phyloP scores from a whole-genome alignment of 139 green algal species.

The Chlamydomonas incerta region DNA sequence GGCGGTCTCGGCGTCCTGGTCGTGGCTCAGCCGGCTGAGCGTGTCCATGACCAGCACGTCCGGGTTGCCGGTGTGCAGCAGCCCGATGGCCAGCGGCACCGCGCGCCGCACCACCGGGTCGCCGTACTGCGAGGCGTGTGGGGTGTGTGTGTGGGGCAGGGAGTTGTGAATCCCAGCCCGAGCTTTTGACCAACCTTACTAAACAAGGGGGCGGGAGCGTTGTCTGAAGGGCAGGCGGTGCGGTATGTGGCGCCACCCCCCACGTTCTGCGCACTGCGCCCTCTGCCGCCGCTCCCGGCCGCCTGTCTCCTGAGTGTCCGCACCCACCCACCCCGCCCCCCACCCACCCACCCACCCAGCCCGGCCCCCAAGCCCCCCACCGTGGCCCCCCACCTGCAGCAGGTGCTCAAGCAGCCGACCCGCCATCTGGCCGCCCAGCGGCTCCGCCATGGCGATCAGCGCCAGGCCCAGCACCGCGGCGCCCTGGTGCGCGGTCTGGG shows the following conservation, averaged over 20 bases:
- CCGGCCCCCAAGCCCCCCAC: too few species aligned
- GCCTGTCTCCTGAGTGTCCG: too few species aligned
- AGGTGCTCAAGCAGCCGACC: conserved; percentile 92
- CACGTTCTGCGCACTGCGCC: too few species aligned
- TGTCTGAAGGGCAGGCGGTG: too few species aligned
- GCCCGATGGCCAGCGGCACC: conserved; percentile 91
- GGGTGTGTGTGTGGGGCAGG: too few species aligned
- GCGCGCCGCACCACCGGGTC: conserved; percentile 65
- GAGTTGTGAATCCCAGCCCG: too few species aligned
- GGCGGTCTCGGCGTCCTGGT: conserved; percentile 80
- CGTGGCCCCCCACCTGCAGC: conserved; percentile 85
- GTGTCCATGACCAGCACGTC: conserved; percentile 91
- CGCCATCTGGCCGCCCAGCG: conserved; percentile 92
- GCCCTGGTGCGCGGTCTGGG: conserved; percentile 82
- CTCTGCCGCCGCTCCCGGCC: too few species aligned
- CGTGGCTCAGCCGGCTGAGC: conserved; percentile 93
- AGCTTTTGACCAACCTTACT: too few species aligned
- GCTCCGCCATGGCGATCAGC: conserved; percentile 95
- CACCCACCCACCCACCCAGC: neutral
- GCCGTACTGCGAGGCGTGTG: conserved; percentile 58
- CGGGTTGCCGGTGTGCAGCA: conserved; percentile 90
- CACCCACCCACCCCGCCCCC: neutral
- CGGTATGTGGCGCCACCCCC: too few species aligned
- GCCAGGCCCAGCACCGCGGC: conserved; percentile 92
- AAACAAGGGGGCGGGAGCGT: too few species aligned